Base-by-base conservation (phyloP, 192 early-diverging fungal species). In the Spinellus fusiger region DNA sequence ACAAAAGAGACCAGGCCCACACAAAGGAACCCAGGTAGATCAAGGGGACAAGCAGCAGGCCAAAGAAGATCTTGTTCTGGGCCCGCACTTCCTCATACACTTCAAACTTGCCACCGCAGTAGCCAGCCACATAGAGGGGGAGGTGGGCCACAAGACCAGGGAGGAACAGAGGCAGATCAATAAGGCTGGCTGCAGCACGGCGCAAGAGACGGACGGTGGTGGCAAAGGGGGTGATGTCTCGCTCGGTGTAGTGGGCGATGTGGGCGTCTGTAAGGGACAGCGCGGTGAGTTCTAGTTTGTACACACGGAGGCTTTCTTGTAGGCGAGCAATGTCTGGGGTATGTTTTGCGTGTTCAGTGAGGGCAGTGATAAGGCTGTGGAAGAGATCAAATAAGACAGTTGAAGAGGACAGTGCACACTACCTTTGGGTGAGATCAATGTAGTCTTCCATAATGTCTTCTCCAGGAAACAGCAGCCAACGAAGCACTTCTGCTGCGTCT, bases 361-460 rank as follows among this genome's bases (percentile, higher is more conserved):
- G 33, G 4, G 59, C 33, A 44, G 61, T 58, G 23, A 74, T 69
- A 16, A 74, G 46, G 34, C 72, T 74, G 55, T 49, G n/a, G n/a
- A n/a, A 25, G 33, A 8, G 5, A 33, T n/a, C 15, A 38, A 15
- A 22, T n/a, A 1, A 20, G 10, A 48, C 13, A 64, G 37, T 40
- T 5, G 1, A 12, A 18, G 22, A 28, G 25, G 25, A 35, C 28
- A 50, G 9, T 32, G 10, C 3, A 28, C 40, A 40, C 13, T 65
- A 78, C 76, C 76, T 78, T 58, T 80, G 79, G 2, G 66, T 80
- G 18, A 76, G 65, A 18, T 56, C 64, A n/a, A 80, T 71, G 51
- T 66, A 78, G 35, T 80, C 65, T 25, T 65, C 64, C 29, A 71
- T 57, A 4, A 68, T 59, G 29, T 56, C 59, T 23, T 69, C 58